Percentiles rank a stretch among this genome's conserved stretches.
phyloP scores from a whole-genome alignment of 78 protist species.

The slime mould (Dictyostelium discoideum) region DNA sequence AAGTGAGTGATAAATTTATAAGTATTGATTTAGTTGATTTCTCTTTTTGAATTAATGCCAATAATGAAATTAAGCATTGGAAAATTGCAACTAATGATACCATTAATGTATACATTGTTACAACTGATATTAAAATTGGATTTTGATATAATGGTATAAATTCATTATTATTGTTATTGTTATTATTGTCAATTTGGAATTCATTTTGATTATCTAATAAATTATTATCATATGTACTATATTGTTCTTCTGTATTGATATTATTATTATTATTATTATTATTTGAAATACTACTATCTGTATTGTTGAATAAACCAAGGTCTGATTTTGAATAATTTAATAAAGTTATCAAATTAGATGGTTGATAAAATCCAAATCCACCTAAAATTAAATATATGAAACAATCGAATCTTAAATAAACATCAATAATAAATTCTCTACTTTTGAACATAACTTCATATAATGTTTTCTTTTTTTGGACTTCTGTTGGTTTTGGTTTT shows the following conservation, averaged over 20 bases:
- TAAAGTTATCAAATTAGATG: not conserved
- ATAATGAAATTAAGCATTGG: not conserved
- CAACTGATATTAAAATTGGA: not conserved
- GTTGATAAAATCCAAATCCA: slow-evolving; percentile 2
- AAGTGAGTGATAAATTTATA: not conserved
- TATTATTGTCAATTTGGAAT: not conserved
- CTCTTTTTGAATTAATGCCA: not conserved
- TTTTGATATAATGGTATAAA: slow-evolving; percentile 1
- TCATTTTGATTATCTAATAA: not conserved
- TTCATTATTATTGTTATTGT: not conserved
- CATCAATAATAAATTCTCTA: slow-evolving; percentile 9
- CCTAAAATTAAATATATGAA: slow-evolving; percentile 18
- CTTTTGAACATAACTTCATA: not conserved
- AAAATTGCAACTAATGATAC: not conserved
- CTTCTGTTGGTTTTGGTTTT: not conserved
- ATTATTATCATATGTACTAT: not conserved
- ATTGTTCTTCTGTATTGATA: not conserved
- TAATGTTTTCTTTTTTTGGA: not conserved
- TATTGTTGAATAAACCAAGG: not conserved
- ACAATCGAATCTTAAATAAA: slow-evolving; percentile 46
- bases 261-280: not conserved
- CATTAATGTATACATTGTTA: not conserved
- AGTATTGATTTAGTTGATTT: not conserved
- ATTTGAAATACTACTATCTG: not conserved
- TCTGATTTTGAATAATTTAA: not conserved